Conservation (phyloP, 148 eudicot genomes). For the Talinum fruticosum region DNA sequence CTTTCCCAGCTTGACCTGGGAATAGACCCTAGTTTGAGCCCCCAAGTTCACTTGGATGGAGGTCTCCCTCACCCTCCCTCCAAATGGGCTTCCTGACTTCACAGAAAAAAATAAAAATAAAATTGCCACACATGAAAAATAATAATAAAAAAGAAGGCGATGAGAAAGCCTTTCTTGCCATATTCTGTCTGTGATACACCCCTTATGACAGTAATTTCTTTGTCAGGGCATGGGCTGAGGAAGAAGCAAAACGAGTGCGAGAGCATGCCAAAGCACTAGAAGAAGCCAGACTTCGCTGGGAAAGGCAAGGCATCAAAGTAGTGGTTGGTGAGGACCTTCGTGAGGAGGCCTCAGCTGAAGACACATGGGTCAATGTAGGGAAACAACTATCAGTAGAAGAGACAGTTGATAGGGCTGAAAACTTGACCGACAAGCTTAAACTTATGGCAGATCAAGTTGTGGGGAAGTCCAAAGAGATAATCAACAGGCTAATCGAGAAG, state of each 20-base stretch:
- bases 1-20: too few relatives aligned
- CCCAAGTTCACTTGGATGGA: too few relatives aligned
- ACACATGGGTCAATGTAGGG: constrained; percentile 71
- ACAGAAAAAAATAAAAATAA: too few relatives aligned
- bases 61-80: too few relatives aligned
- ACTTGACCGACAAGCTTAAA: constrained; percentile 70
- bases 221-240: constrained; percentile 93
- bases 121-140: background rate
- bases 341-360: constrained; percentile 57
- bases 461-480: constrained; percentile 59
- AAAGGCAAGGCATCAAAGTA: constrained; percentile 73
- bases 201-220: background rate
- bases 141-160: background rate
- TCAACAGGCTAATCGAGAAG: constrained; percentile 50
- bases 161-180: background rate
- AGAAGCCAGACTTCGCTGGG: constrained; percentile 95
- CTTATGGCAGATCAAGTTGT: constrained; percentile 54
- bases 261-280: constrained; percentile 85
- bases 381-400: constrained; percentile 56
- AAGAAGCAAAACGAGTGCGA: constrained; percentile 93
- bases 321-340: constrained; percentile 68
- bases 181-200: background rate
- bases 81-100: too few relatives aligned
- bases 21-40: too few relatives aligned
- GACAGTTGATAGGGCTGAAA: constrained; percentile 67